Conservation (phyloP, 805 yeast genomes). For the Myxozyma udenii region DNA sequence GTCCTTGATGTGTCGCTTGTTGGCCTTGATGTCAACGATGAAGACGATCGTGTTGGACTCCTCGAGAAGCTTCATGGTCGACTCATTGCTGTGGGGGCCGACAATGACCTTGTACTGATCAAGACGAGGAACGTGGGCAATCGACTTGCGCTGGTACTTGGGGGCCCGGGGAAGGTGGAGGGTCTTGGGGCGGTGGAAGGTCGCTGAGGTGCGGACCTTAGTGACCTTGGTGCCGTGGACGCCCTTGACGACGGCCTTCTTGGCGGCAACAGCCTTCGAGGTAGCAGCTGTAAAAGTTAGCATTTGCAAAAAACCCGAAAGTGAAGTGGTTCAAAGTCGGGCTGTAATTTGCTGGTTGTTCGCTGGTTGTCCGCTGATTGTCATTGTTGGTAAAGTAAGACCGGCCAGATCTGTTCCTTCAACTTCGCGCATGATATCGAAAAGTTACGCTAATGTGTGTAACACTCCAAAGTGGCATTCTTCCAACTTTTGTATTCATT, state of each 20-base stretch:
- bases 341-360: too few relatives aligned
- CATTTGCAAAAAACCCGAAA: too few relatives aligned
- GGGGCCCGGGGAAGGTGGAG: conserved; percentile 90
- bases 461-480: too few relatives aligned
- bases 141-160: conserved; percentile 91
- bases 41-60: conserved; percentile 98
- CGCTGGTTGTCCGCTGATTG: too few relatives aligned
- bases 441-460: too few relatives aligned
- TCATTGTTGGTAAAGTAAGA: too few relatives aligned
- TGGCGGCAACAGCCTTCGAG: conserved; percentile 91
- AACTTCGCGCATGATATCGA: too few relatives aligned
- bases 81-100: conserved; percentile 95
- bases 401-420: too few relatives aligned
- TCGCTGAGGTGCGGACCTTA: conserved; percentile 91
- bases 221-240: conserved; percentile 83
- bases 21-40: conserved; percentile 95
- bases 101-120: conserved; percentile 93
- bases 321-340: too few relatives aligned
- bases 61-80: conserved; percentile 99
- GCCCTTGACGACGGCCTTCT: conserved; percentile 98
- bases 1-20: conserved; percentile 97
- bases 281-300: conserved; percentile 34
- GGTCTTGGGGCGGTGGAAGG: conserved; percentile 98
- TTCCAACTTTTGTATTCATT: too few relatives aligned
- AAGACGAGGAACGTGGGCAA: conserved; percentile 95